Evolutionary conservation across 768 basidiomycete genomes (phyloP).

Genomic region (Suillus brevipes): DNA sequence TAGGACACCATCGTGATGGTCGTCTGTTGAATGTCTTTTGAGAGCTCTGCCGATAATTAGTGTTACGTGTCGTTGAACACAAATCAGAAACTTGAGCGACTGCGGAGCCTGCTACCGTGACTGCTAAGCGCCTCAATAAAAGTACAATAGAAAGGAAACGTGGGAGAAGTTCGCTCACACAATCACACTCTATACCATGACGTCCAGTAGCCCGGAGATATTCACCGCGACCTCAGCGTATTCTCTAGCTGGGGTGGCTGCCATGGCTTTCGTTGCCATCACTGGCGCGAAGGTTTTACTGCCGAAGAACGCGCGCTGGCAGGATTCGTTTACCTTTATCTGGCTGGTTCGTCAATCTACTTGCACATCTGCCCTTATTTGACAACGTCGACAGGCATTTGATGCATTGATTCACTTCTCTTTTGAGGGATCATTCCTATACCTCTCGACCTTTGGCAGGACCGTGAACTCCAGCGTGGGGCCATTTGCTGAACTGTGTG

Average conservation of each 20-base stretch:
- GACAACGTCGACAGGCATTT: constrained; percentile 52
- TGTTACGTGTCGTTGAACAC: neutral
- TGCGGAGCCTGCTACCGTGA: neutral
- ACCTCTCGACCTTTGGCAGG: constrained; percentile 71
- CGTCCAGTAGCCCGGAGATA: constrained; percentile 23
- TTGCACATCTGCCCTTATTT: constrained; percentile 2
- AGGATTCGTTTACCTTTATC: constrained; percentile 70
- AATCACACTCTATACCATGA: constrained; percentile 16
- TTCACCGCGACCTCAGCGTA: constrained; percentile 64
- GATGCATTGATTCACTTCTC: constrained; percentile 79
- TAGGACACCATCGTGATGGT: constrained; percentile 40
- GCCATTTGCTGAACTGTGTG: constrained; percentile 73
- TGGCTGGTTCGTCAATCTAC: constrained; percentile 59
- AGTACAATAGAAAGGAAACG: neutral
- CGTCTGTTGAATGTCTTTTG: neutral
- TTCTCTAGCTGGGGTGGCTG: constrained; percentile 61
- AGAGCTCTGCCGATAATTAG: neutral
- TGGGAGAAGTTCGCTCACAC: neutral
- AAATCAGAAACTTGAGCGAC: neutral
- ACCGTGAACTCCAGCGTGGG: constrained; percentile 70
- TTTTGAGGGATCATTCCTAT: constrained; percentile 81
- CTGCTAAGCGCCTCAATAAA: neutral
- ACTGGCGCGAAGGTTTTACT: constrained; percentile 55
- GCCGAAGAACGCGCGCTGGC: constrained; percentile 61
- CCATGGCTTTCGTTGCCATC: constrained; percentile 51